Evolutionary conservation across 257 asterid species (phyloP).

Genomic region (Nicotiana sylvestris): DNA sequence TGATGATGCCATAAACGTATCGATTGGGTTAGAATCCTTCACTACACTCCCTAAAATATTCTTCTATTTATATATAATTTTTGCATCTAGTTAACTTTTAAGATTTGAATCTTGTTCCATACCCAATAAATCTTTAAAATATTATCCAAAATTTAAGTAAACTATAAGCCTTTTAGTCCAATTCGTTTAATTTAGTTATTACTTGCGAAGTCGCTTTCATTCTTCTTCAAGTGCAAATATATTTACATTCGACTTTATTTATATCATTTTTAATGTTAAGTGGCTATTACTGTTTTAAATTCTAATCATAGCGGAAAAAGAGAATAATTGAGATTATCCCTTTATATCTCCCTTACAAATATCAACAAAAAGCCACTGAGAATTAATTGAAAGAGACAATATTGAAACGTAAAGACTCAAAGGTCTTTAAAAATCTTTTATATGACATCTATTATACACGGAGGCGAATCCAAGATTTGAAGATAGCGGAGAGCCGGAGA

Average conservation of each 20-base stretch:
- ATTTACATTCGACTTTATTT: neutral
- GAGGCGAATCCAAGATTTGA: too few species aligned
- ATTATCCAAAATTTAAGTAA: too few species aligned
- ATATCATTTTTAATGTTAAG: neutral
- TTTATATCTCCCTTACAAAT: neutral
- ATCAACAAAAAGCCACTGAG: neutral
- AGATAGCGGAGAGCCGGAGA: too few species aligned
- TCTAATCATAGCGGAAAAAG: neutral
- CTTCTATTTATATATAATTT: too few species aligned
- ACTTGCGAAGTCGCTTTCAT: neutral
- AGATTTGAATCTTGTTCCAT: too few species aligned
- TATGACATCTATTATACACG: too few species aligned
- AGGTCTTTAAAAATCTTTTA: neutral
- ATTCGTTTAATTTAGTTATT: neutral
- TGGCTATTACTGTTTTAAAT: neutral
- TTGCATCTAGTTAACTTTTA: neutral
- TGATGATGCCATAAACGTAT: neutral
- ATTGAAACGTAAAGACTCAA: neutral
- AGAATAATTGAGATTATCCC: neutral
- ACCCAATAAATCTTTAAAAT: neutral
- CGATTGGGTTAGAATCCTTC: neutral
- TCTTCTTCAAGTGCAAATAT: neutral
- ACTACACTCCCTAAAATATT: too few species aligned
- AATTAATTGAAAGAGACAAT: neutral
- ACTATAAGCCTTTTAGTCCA: neutral